Evolutionary conservation across 1,284 basidiomycete genomes (phyloP).

Genomic region (Cutaneotrichosporon cavernicola): DNA sequence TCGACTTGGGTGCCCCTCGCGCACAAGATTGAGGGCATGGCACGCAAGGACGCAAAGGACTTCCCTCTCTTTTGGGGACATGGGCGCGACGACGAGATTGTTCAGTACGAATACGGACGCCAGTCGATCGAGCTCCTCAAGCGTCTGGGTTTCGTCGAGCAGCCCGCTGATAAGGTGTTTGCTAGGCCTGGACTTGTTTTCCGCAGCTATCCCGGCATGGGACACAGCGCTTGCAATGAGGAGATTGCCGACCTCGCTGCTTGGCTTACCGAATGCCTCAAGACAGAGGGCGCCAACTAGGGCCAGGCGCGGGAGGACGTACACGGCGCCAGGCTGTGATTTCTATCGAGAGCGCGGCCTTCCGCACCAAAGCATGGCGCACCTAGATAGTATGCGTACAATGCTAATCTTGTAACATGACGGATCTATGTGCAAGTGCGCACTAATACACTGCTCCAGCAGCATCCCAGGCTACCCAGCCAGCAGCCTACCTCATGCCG

Average conservation of each 20-base stretch:
- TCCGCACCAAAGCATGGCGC: neutral
- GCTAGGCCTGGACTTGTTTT: conserved; percentile 53
- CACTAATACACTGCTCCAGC: conserved; percentile 10
- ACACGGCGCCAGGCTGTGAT: conserved; percentile 10
- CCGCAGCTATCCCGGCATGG: conserved; percentile 54
- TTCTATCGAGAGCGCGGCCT: neutral
- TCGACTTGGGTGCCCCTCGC: conserved; percentile 74
- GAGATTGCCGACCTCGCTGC: conserved; percentile 64
- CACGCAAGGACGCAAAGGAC: conserved; percentile 48
- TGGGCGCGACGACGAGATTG: conserved; percentile 72
- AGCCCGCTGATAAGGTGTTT: conserved; percentile 40
- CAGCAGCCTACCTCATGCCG: neutral
- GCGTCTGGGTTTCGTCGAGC: conserved; percentile 57
- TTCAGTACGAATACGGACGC: conserved; percentile 59
- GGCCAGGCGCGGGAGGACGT: neutral
- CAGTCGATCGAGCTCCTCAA: conserved; percentile 61
- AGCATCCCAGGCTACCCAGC: neutral
- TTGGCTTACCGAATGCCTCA: conserved; percentile 43
- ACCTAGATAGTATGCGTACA: conserved; percentile 9
- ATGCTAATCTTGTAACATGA: conserved; percentile 13
- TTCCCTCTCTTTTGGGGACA: conserved; percentile 87
- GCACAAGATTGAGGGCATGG: conserved; percentile 60
- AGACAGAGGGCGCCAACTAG: conserved; percentile 37
- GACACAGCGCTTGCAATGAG: conserved; percentile 62
- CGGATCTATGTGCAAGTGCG: conserved; percentile 7